These are phyloP conservation scores for Choricystis sp. DNA, from an alignment of 139 green algal species.

Conservation along the genomic window DNA sequence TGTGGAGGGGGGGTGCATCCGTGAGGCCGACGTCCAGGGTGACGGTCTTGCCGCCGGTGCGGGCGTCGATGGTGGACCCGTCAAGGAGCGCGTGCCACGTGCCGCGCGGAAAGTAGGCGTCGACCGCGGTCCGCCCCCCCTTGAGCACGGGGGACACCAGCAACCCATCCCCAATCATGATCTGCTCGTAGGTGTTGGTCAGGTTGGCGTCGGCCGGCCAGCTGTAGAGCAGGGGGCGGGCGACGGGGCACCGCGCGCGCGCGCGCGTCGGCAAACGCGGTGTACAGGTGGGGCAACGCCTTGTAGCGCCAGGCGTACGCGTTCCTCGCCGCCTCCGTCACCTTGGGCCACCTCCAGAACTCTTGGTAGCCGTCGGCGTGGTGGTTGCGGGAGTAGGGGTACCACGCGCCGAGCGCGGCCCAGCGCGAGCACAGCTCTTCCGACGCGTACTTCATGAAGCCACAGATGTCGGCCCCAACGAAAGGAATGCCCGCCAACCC, in stretches of 20 bases:
- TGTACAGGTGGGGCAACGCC: constrained; percentile 59
- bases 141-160: constrained; percentile 47
- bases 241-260: constrained; percentile 34
- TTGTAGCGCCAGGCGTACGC: constrained; percentile 43
- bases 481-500: constrained; percentile 28
- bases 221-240: constrained; percentile 41
- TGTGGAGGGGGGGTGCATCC: neutral
- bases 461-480: constrained; percentile 11
- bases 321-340: constrained; percentile 23
- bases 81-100: constrained; percentile 24
- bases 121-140: constrained; percentile 11
- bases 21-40: constrained; percentile 3
- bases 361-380: constrained; percentile 24
- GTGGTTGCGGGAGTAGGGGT: constrained; percentile 56
- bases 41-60: neutral
- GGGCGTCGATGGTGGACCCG: neutral
- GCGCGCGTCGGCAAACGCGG: constrained; percentile 18
- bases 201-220: constrained; percentile 6
- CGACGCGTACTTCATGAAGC: constrained; percentile 22
- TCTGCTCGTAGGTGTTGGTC: constrained; percentile 20
- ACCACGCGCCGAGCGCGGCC: constrained; percentile 41
- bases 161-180: constrained; percentile 39
- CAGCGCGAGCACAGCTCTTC: constrained; percentile 47
- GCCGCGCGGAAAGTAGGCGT: constrained; percentile 42
- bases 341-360: constrained; percentile 48